Evolutionary conservation across 176 grass and related monocot genomes (phyloP).

Genomic region (Bolboschoenus planiculmis): DNA sequence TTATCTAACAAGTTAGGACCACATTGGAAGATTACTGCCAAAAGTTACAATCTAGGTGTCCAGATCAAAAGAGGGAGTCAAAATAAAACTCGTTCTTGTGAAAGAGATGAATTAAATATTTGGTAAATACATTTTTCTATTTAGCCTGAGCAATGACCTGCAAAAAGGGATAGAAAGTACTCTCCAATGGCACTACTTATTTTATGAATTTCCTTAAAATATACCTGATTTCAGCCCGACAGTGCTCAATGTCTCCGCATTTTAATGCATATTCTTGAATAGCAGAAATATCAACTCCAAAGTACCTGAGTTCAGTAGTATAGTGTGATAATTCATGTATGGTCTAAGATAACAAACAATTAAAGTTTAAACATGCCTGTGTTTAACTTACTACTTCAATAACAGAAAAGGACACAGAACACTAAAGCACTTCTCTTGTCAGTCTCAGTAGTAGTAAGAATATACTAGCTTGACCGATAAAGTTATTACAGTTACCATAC

Average conservation of each 20-base stretch:
- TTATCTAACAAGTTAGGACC: background rate
- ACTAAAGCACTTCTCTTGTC: background rate
- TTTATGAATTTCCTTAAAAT: background rate
- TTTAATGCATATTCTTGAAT: constrained; percentile 72
- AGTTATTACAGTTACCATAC: background rate
- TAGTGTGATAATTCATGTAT: background rate
- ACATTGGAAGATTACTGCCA: background rate
- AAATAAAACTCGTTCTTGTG: too few relatives aligned
- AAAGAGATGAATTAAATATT: too few relatives aligned
- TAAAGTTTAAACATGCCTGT: background rate
- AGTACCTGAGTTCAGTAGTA: constrained; percentile 51
- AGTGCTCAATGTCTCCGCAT: constrained; percentile 73
- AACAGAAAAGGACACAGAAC: background rate
- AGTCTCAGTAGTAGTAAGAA: background rate
- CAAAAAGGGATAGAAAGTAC: background rate
- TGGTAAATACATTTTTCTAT: background rate
- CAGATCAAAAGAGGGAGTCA: background rate
- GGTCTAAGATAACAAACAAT: background rate
- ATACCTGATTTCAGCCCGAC: constrained; percentile 90
- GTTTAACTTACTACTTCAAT: constrained; percentile 1
- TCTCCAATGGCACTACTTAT: background rate
- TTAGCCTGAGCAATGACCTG: too few relatives aligned
- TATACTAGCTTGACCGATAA: background rate
- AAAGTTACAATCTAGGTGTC: background rate
- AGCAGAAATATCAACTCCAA: constrained; percentile 69